Base-by-base conservation (phyloP, 306 rosid genomes). In the Cucumis melo region DNA sequence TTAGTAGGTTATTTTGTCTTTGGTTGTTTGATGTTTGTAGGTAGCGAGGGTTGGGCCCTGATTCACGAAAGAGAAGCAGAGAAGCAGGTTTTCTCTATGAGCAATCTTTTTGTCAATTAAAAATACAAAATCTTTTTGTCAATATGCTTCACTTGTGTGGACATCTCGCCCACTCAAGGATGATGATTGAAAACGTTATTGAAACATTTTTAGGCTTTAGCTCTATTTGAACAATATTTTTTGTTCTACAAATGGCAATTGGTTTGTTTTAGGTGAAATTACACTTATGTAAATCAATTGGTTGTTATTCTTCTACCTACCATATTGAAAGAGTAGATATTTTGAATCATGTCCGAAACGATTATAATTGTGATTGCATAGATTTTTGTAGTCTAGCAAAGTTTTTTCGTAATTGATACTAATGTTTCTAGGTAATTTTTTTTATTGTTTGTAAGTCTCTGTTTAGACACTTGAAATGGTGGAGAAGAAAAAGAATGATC, bases 381-480 rank as follows among this genome's bases (percentile, higher is more conserved):
- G 64, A 34, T 14, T 29, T 53, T 32, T 51, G 42, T 73, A 73
- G 17, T 73, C 19, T 29, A 2, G 7, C 14, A 7, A 53, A n/a
- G 48, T n/a, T 29, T 34, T 75, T 41, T 34, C 8, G 2, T 75
- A 8, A 38, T 75, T 38, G 66, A 9, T 51, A 16, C 38, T 20
- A 74, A 71, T 19, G 21, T 54, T 34, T 58, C 21, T 75, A 16
- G n/a, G 17, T 8, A 16, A 5, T 15, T 2, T 51, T 51, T 48
- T 51, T 57, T 34, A n/a, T 55, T 5, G 17, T 39, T 29, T 60
- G 58, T 15, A 21, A 21, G n/a, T n/a, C n/a, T n/a, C n/a, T n/a
- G n/a, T n/a, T n/a, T n/a, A n/a, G n/a, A n/a, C n/a, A n/a, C n/a
- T 93, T 66, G 98, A 93, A 87, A 91, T 93, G 98, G 87, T 93